Conservation (phyloP, 2,329 filamentous ascomycete genomes). For the Dactylellina parvicollis region DNA sequence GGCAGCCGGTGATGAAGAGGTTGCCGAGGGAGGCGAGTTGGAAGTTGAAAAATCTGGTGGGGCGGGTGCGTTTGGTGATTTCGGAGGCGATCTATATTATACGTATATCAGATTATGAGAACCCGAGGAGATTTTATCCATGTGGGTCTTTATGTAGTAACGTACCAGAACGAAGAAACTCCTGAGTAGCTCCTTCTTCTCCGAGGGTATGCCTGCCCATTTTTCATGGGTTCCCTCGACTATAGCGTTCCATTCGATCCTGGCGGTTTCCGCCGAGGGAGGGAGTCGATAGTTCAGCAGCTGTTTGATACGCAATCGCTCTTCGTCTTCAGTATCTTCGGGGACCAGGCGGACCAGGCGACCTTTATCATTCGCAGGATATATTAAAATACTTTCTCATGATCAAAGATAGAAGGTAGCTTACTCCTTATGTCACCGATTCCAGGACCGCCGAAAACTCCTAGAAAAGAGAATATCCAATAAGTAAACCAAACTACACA, state of each 20-base stretch:
- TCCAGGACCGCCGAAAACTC: slow-evolving; percentile 92
- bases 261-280: slow-evolving; percentile 69
- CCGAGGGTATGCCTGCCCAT: slow-evolving; percentile 74
- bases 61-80: slow-evolving; percentile 78
- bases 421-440: slow-evolving; percentile 79
- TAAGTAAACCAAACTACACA: not conserved
- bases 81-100: slow-evolving; percentile 63
- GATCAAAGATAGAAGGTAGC: slow-evolving; percentile 58
- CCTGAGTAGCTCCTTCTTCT: slow-evolving; percentile 79
- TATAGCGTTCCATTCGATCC: slow-evolving; percentile 85
- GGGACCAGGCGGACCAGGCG: slow-evolving; percentile 92
- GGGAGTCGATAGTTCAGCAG: slow-evolving; percentile 90
- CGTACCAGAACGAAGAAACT: slow-evolving; percentile 76
- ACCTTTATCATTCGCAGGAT: slow-evolving; percentile 66
- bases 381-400: too few relatives aligned
- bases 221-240: slow-evolving; percentile 82
- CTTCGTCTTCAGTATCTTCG: slow-evolving; percentile 68
- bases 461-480: slow-evolving; percentile 69
- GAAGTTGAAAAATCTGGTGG: slow-evolving; percentile 79
- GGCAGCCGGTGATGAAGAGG: slow-evolving; percentile 81
- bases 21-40: slow-evolving; percentile 80
- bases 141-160: not conserved
- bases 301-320: slow-evolving; percentile 78
- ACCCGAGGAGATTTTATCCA: not conserved
- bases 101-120: not conserved